Evolutionary conservation across 73 alveolate genomes (phyloP).

Genomic region (Durusdinium trenchii): DNA sequence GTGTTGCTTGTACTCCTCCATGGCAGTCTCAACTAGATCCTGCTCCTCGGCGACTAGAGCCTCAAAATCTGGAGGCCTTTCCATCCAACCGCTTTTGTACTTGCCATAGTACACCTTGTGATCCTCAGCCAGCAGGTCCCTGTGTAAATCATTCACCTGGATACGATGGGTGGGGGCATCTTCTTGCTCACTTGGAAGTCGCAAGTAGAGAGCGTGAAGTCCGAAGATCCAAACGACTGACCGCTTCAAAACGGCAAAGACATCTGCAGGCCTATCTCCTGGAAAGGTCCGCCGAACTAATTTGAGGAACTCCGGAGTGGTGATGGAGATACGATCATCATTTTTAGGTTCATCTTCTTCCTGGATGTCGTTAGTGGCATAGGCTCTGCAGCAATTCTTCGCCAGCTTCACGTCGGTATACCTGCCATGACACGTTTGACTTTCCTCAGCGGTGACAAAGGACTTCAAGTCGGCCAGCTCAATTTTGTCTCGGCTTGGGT

Average conservation of each 20-base stretch:
- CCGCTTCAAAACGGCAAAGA: no score
- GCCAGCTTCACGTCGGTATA: conserved; percentile 35
- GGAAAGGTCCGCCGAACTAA: no score
- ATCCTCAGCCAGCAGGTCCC: not conserved
- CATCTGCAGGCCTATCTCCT: no score
- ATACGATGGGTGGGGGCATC: not conserved
- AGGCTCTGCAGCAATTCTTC: not conserved
- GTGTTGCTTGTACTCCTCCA: not conserved
- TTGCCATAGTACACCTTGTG: not conserved
- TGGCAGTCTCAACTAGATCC: not conserved
- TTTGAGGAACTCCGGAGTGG: no score
- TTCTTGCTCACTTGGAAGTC: not conserved
- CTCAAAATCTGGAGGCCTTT: not conserved
- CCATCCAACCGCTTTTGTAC: not conserved
- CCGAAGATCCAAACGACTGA: no score
- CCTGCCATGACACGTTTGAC: not conserved
- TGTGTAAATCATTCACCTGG: not conserved
- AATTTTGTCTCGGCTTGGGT: not conserved
- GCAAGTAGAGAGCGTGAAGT: not conserved
- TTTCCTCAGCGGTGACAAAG: conserved; percentile 20
- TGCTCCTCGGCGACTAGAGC: not conserved
- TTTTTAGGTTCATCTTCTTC: conserved; percentile 44
- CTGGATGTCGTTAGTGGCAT: not conserved
- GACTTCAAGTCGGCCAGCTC: conserved; percentile 36
- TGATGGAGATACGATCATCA: no score